Evolutionary conservation across 2,329 filamentous ascomycete species (phyloP).

Genomic region (Parasarocladium wereldwijsianum): DNA sequence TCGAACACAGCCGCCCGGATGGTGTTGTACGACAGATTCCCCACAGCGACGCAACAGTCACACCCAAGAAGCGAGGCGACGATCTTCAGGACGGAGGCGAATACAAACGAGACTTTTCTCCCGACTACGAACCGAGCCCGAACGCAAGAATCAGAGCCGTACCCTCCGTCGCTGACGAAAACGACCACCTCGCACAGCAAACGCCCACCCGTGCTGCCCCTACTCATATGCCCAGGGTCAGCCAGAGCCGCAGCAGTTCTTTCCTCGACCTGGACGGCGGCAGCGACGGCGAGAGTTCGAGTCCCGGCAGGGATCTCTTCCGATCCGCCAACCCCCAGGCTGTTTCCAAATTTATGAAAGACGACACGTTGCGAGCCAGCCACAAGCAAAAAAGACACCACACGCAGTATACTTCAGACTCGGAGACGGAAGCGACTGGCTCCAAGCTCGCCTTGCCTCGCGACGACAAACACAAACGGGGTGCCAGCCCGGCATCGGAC

Average conservation of each 20-base stretch:
- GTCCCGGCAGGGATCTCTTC: too few species aligned
- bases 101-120: slow-evolving; percentile 50
- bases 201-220: slow-evolving; percentile 21
- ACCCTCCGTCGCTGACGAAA: slow-evolving; percentile 24
- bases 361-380: slow-evolving; percentile 15
- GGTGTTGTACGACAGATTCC: too few species aligned
- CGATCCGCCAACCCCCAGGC: slow-evolving; percentile 1
- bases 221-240: slow-evolving; percentile 9
- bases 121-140: slow-evolving; percentile 58
- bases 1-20: slow-evolving; percentile 21
- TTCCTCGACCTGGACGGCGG: slow-evolving; percentile 33
- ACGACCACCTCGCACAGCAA: slow-evolving; percentile 9
- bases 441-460: slow-evolving; percentile 27
- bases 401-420: slow-evolving; percentile 13
- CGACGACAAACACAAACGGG: too few species aligned
- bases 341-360: slow-evolving; percentile 7
- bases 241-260: slow-evolving; percentile 25
- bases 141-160: slow-evolving; percentile 59
- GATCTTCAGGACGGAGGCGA: slow-evolving; percentile 15
- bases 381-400: slow-evolving; percentile 12
- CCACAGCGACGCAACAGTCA: slow-evolving; percentile 13
- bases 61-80: slow-evolving; percentile 6
- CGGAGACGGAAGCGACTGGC: slow-evolving; percentile 19
- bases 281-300: slow-evolving; percentile 33
- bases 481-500: slow-evolving; percentile 19